Evolutionary conservation across 2,329 filamentous ascomycete genomes (phyloP).

Genomic region (Biscogniauxia marginata): DNA sequence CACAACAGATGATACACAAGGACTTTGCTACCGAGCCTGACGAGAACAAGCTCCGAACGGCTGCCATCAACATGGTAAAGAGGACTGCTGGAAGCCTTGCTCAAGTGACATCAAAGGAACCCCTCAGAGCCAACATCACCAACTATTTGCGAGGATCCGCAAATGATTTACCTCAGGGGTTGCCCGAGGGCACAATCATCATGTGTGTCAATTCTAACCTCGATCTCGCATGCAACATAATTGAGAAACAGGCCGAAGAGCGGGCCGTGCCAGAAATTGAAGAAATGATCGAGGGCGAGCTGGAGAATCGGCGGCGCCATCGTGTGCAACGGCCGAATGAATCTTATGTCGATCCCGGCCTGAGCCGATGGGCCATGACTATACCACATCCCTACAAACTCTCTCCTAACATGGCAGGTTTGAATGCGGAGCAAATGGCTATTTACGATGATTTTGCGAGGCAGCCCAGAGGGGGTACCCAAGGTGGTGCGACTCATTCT

Average conservation of each 20-base stretch:
- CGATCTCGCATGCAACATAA: conserved; percentile 87
- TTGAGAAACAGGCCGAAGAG: conserved; percentile 93
- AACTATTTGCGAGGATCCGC: conserved; percentile 85
- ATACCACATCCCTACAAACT: conserved; percentile 94
- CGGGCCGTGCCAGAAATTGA: conserved; percentile 93
- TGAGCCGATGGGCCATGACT: conserved; percentile 89
- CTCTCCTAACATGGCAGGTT: conserved; percentile 63
- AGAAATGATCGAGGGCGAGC: conserved; percentile 79
- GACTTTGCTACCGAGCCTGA: conserved; percentile 94
- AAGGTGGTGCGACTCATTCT: conserved; percentile 56
- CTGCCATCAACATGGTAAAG: conserved; percentile 92
- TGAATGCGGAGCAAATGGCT: conserved; percentile 89
- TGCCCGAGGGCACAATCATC: conserved; percentile 91
- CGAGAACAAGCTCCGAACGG: conserved; percentile 79
- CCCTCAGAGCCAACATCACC: conserved; percentile 90
- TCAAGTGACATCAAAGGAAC: conserved; percentile 97
- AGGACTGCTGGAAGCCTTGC: conserved; percentile 91
- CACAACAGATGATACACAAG: conserved; percentile 91
- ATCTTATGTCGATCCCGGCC: conserved; percentile 75
- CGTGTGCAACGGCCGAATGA: conserved; percentile 74
- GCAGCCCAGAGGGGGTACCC: conserved; percentile 65
- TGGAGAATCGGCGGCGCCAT: conserved; percentile 76
- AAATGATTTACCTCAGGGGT: conserved; percentile 69
- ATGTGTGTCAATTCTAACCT: conserved; percentile 99
- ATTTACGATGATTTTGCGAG: conserved; percentile 97